Percentiles rank a stretch among this genome's conserved stretches.
phyloP scores from a whole-genome alignment of 83 land plant species.

The Picea mariana region DNA sequence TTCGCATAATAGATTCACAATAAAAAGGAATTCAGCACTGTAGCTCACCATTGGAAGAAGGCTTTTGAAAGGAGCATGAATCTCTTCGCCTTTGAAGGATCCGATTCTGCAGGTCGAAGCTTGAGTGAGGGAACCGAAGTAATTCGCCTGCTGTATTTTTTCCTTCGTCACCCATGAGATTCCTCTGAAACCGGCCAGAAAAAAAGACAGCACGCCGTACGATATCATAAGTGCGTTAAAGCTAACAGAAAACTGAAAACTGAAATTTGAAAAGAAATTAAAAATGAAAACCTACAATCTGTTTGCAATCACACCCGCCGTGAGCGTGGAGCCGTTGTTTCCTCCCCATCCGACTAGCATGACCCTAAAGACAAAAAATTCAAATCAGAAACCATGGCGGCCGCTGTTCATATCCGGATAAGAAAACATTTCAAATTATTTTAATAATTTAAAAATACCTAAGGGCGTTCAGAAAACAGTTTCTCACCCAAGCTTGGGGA shows the following conservation, averaged over 20 bases:
- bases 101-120: constrained; percentile 90
- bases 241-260: no score
- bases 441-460: not conserved
- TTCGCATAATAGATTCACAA: no score
- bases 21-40: constrained; percentile 54
- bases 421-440: not conserved
- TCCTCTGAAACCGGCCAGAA: constrained; percentile 28
- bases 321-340: constrained; percentile 93
- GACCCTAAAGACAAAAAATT: constrained; percentile 44
- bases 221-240: no score
- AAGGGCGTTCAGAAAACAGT: not conserved
- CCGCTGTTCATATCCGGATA: not conserved
- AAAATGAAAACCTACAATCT: no score
- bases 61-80: no score
- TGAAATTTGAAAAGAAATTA: no score
- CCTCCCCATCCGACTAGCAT: constrained; percentile 99
- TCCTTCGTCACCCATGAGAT: constrained; percentile 99
- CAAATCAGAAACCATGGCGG: no score
- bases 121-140: constrained; percentile 94
- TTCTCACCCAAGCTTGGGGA: no score
- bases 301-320: constrained; percentile 40
- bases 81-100: no score
- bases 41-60: constrained; percentile 27
- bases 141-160: constrained; percentile 88
- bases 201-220: no score